These are phyloP conservation scores for Nephromyces sp. DNA, from an alignment of 169 alveolate genomes.

Conservation along the genomic window DNA sequence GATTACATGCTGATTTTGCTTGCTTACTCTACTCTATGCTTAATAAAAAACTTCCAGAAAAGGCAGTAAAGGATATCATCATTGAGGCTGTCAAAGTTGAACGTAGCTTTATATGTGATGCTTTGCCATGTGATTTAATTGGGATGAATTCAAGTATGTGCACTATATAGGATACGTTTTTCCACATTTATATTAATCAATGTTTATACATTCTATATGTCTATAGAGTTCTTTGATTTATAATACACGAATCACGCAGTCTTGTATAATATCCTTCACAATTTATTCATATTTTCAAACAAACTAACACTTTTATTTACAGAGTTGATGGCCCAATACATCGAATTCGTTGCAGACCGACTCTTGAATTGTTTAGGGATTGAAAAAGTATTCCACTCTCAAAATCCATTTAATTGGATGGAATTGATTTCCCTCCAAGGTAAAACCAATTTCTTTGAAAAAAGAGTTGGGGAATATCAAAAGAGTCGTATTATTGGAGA, in stretches of 20 bases:
- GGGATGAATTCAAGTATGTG: conserved; percentile 88
- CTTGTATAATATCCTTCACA: background rate
- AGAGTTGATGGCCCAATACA: conserved; percentile 84
- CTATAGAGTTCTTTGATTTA: too few species aligned
- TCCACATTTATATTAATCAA: too few species aligned
- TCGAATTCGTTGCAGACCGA: conserved; percentile 96
- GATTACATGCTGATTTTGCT: conserved; percentile 97
- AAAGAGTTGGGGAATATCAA: conserved; percentile 95
- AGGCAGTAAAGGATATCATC: conserved; percentile 82
- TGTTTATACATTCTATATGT: too few species aligned
- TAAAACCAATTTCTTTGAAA: conserved; percentile 97
- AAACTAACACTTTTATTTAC: conserved; percentile 9
- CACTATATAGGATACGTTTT: too few species aligned
- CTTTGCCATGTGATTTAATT: conserved; percentile 91
- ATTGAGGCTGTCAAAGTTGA: conserved; percentile 92
- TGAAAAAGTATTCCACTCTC: conserved; percentile 75
- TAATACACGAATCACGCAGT: too few species aligned
- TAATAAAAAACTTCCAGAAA: conserved; percentile 68
- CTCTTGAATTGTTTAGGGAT: conserved; percentile 83
- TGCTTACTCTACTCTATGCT: conserved; percentile 85
- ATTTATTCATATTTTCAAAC: background rate
- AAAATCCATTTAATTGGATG: conserved; percentile 98
- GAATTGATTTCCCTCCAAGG: conserved; percentile 95
- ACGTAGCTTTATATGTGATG: conserved; percentile 86
- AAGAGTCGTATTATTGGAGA: conserved; percentile 87